Evolutionary conservation across 2,329 filamentous ascomycete genomes (phyloP).

Genomic region (Endothia cerciana): DNA sequence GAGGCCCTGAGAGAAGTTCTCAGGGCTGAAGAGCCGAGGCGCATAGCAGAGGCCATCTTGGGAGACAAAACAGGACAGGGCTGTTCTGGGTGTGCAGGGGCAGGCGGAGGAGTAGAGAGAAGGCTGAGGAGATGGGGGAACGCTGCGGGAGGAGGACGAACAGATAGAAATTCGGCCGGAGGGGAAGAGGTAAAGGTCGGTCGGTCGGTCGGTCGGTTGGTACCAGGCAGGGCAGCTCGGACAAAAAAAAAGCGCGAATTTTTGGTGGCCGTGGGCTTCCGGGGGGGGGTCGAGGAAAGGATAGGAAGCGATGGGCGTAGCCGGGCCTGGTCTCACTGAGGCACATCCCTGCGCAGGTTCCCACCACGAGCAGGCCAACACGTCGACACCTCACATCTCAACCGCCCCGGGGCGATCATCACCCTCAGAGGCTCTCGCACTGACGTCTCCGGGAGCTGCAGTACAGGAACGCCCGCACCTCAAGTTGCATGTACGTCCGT

Average conservation of each 20-base stretch:
- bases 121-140: conserved; percentile 41
- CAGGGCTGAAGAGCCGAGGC: conserved; percentile 80
- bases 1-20: conserved; percentile 73
- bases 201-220: too few relatives aligned
- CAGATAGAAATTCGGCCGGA: conserved; percentile 32
- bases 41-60: conserved; percentile 82
- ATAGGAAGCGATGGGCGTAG: conserved; percentile 6
- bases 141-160: conserved; percentile 33
- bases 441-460: too few relatives aligned
- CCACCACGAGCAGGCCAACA: not conserved
- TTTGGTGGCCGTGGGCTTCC: conserved; percentile 13
- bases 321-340: conserved; percentile 1
- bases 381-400: conserved; percentile 1
- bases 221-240: conserved; percentile 23
- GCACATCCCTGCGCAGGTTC: conserved; percentile 13
- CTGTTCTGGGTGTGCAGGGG: conserved; percentile 33
- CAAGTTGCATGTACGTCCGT: not conserved
- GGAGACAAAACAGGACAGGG: conserved; percentile 37
- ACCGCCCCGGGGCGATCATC: not conserved
- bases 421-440: not conserved
- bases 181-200: conserved; percentile 41
- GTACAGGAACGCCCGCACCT: too few relatives aligned
- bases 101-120: conserved; percentile 40
- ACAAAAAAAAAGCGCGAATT: conserved; percentile 34
- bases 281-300: conserved; percentile 13